Base-by-base conservation (phyloP, 2,329 filamentous ascomycete genomes). In the Ascochyta rabiei region DNA sequence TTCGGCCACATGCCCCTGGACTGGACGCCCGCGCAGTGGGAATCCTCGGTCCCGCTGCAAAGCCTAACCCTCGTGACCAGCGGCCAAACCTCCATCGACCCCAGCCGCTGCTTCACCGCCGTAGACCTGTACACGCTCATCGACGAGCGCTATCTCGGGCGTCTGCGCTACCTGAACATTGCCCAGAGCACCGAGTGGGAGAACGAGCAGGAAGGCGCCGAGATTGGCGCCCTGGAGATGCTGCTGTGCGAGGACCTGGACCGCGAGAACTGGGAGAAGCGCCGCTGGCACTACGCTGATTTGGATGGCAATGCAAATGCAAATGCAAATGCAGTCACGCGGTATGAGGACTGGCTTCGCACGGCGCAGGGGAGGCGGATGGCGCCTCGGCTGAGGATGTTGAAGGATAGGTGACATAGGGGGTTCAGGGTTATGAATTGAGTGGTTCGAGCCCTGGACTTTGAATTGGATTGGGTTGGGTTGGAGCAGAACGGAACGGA, bases 101-200 rank as follows among this genome's bases (percentile, higher is more conserved):
- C 74, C 0, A 64, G 72, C 3, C 68, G 74, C 48, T 73, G 75
- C 37, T 76, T 80, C 49, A 72, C 69, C 1, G 69, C 77, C 1
- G 72, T 76, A 1, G 78, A 80, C 48, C 58, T 80, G 16, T 72
- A 76, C 46, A 67, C 72, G 6, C 63, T 77, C 13, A 65, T 80
- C 10, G 75, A 79, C 39, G 74, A 77, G 48, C 73, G 76, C 0
- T 73, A 63, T 2, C 58, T 81, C 0, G 77, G 77, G 1, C 61
- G 69, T 2, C 51, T 80, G 56, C 64, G 76, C 15, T 68, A 64
- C n/a, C 56, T 80, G 33, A 60, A 63, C 28, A 72, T 78, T 8
- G 74, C 73, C 6, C 66, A 66, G 57, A 75, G 70, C 38, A 61
- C 77, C 33, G 72, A 72, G n/a, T 80, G 78, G 78, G 53, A 63